A percentile compares a stretch with the other conserved stretches of the same genome.
These are phyloP conservation scores for Phoma sp. DNA, from an alignment of 2,329 filamentous ascomycete genomes.

Conservation along the genomic window DNA sequence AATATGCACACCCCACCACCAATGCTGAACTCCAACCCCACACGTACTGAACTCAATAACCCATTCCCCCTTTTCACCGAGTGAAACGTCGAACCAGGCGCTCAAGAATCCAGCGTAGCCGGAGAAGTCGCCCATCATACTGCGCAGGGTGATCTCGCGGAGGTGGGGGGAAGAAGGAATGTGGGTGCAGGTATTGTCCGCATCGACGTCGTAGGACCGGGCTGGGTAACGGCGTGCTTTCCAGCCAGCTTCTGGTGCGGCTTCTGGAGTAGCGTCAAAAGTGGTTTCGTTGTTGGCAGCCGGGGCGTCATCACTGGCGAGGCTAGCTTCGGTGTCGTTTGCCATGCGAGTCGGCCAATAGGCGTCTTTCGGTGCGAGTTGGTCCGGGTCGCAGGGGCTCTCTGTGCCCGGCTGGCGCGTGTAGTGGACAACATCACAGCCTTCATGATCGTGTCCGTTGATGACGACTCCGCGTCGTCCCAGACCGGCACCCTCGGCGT, in stretches of 20 bases:
- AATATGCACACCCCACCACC: conserved; percentile 92
- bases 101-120: conserved; percentile 89
- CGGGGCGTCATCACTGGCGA: conserved; percentile 2
- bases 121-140: conserved; percentile 98
- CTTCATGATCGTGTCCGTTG: conserved; percentile 94
- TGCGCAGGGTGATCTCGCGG: conserved; percentile 89
- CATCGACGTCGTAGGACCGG: conserved; percentile 46
- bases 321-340: conserved; percentile 6
- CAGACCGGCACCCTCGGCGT: conserved; percentile 65
- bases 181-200: conserved; percentile 18
- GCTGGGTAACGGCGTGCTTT: conserved; percentile 30
- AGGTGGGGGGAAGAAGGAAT: conserved; percentile 61
- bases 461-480: conserved; percentile 80
- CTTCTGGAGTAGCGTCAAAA: neutral
- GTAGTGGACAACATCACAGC: conserved; percentile 88
- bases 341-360: conserved; percentile 21
- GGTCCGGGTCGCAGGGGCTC: conserved; percentile 14
- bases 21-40: conserved; percentile 80
- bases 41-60: conserved; percentile 81
- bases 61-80: conserved; percentile 80
- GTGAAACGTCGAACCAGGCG: conserved; percentile 80
- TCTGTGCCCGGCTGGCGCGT: conserved; percentile 28
- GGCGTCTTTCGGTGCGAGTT: conserved; percentile 19
- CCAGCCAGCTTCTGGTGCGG: conserved; percentile 22
- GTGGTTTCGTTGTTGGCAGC: conserved; percentile 4